Conservation (phyloP, 1,139 yeast genomes). For the Pichia sp. region DNA sequence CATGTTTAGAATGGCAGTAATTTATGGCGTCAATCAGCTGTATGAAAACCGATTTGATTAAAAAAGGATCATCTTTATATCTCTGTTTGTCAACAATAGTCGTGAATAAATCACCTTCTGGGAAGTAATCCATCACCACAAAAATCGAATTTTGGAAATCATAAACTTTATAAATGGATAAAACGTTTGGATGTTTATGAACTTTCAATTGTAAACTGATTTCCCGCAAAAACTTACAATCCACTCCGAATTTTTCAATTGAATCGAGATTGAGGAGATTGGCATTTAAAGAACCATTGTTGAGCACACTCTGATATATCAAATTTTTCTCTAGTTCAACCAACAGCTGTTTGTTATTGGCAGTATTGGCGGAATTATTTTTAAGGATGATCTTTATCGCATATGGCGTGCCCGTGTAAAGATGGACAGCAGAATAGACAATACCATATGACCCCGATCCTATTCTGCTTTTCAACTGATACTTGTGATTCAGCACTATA, state of each 20-base stretch:
- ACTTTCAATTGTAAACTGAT: constrained; percentile 66
- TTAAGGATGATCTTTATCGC: constrained; percentile 75
- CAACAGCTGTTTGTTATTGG: constrained; percentile 23
- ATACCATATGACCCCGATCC: constrained; percentile 90
- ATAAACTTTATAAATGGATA: constrained; percentile 67
- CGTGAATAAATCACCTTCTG: constrained; percentile 76
- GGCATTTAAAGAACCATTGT: constrained; percentile 21
- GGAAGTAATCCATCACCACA: constrained; percentile 73
- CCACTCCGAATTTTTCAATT: constrained; percentile 34
- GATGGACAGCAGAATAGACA: constrained; percentile 63
- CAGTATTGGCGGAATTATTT: constrained; percentile 23
- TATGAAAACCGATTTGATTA: constrained; percentile 64
- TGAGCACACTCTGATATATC: constrained; percentile 17
- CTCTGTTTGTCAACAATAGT: constrained; percentile 65
- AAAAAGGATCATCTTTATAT: constrained; percentile 41
- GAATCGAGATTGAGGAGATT: constrained; percentile 34
- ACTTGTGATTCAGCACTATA: constrained; percentile 32
- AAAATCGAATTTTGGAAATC: constrained; percentile 50
- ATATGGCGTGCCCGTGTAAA: constrained; percentile 38
- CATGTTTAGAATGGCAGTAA: constrained; percentile 56
- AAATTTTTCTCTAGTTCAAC: constrained; percentile 22
- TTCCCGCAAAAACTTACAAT: constrained; percentile 51
- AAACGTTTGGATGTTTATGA: constrained; percentile 69
- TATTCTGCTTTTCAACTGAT: constrained; percentile 44
- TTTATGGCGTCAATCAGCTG: constrained; percentile 69